These are phyloP conservation scores for Quercus glauca DNA, from an alignment of 306 rosid species.

Conservation along the genomic window DNA sequence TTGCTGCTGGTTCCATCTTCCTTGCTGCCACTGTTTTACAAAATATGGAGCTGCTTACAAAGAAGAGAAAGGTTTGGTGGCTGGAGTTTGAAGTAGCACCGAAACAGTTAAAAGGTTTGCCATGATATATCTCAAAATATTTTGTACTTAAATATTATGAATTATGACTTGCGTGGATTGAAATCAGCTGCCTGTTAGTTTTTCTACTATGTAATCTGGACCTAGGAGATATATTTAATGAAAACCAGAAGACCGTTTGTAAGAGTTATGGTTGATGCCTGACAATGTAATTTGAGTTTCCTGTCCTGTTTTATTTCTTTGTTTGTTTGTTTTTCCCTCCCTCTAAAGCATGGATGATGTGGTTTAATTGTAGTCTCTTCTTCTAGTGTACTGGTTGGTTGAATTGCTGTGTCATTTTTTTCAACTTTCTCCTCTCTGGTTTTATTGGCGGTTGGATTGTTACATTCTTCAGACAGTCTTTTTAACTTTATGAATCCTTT, in stretches of 20 bases:
- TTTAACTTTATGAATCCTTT: constrained; percentile 6
- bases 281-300: not conserved
- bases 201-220: not conserved
- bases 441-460: not conserved
- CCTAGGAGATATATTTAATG: not conserved
- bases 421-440: not conserved
- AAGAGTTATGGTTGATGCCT: not conserved
- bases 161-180: not conserved
- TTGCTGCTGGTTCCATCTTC: constrained; percentile 51
- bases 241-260: not conserved
- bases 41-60: constrained; percentile 43
- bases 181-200: not conserved
- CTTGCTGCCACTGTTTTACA: constrained; percentile 47
- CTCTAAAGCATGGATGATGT: not conserved
- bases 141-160: not conserved
- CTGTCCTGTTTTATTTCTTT: not conserved
- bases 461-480: not conserved
- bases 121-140: not conserved
- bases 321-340: too few species aligned
- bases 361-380: not conserved
- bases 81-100: constrained; percentile 48
- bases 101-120: constrained; percentile 42
- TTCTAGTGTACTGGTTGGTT: not conserved
- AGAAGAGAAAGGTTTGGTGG: constrained; percentile 49
- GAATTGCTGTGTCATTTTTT: not conserved